Conservation (phyloP, 148 eudicot genomes). For the Selenicereus undatus region DNA sequence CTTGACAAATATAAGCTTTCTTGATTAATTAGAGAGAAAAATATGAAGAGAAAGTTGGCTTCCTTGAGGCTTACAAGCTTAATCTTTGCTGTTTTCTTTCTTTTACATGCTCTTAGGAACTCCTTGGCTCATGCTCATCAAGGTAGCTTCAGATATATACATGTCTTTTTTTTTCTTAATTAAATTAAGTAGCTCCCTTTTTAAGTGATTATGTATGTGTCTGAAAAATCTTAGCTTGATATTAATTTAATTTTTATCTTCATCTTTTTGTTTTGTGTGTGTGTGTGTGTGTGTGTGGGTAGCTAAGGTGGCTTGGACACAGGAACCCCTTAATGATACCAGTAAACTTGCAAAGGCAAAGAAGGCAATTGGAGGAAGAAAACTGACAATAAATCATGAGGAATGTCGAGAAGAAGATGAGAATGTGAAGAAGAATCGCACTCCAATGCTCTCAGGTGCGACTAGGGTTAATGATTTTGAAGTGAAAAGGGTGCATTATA, state of each 20-base stretch:
- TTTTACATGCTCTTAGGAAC: conserved; percentile 37
- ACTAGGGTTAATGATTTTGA: conserved; percentile 23
- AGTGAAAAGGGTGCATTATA: conserved; percentile 27
- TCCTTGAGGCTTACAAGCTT: conserved; percentile 34
- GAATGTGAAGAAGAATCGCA: conserved; percentile 8
- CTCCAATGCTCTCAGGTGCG: conserved; percentile 44
- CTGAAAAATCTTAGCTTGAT: background rate
- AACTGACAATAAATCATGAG: conserved; percentile 28
- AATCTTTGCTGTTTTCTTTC: conserved; percentile 30
- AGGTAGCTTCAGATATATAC: conserved; percentile 25
- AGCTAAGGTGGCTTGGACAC: too few species aligned
- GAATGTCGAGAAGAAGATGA: conserved; percentile 13
- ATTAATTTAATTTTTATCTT: conserved; percentile 5
- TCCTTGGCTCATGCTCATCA: conserved; percentile 42
- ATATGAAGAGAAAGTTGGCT: conserved; percentile 31
- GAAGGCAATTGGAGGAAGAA: conserved; percentile 44
- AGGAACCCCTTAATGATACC: too few species aligned
- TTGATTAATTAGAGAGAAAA: background rate
- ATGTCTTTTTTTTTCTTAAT: background rate
- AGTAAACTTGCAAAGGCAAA: background rate
- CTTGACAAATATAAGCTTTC: conserved; percentile 5
- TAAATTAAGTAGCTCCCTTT: background rate
- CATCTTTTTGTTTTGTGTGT: background rate
- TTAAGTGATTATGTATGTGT: background rate
- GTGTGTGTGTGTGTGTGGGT: too few species aligned